phyloP scores from a whole-genome alignment of 2,329 filamentous ascomycete species.

The Dryadomyces quercus-mongolicae region DNA sequence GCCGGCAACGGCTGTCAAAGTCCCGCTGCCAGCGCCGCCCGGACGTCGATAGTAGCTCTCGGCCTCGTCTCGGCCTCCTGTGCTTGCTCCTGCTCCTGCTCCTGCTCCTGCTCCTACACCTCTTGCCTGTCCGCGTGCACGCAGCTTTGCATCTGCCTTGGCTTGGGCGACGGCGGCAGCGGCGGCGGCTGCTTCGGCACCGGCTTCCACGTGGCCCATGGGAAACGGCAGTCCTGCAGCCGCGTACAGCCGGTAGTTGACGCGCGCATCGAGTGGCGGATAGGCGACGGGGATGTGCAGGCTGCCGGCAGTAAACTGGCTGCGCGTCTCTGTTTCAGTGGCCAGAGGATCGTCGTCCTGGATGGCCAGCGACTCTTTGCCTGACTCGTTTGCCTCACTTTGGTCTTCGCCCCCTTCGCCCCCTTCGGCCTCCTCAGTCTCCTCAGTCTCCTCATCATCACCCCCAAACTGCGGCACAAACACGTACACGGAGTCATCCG shows the following conservation, averaged over 20 bases:
- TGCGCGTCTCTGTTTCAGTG: constrained; percentile 10
- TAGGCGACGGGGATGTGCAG: constrained; percentile 22
- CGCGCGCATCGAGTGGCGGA: constrained; percentile 25
- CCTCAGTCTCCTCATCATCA: background rate
- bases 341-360: constrained; percentile 14
- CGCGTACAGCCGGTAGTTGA: constrained; percentile 33
- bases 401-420: constrained; percentile 7
- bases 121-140: constrained; percentile 5
- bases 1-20: constrained; percentile 34
- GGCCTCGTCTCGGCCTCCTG: background rate
- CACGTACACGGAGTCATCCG: constrained; percentile 41
- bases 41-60: background rate
- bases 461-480: constrained; percentile 33
- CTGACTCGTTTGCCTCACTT: constrained; percentile 17
- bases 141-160: constrained; percentile 4
- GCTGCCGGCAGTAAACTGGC: constrained; percentile 22
- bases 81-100: background rate
- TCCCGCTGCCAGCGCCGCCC: constrained; percentile 30
- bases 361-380: constrained; percentile 10
- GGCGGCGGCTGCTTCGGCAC: background rate
- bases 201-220: constrained; percentile 8
- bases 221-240: constrained; percentile 24
- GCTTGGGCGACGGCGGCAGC: constrained; percentile 16
- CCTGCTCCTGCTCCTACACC: background rate
- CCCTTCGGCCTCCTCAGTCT: constrained; percentile 4